phyloP scores from a whole-genome alignment of 805 yeast species.

The Hanseniaspora opuntiae region DNA sequence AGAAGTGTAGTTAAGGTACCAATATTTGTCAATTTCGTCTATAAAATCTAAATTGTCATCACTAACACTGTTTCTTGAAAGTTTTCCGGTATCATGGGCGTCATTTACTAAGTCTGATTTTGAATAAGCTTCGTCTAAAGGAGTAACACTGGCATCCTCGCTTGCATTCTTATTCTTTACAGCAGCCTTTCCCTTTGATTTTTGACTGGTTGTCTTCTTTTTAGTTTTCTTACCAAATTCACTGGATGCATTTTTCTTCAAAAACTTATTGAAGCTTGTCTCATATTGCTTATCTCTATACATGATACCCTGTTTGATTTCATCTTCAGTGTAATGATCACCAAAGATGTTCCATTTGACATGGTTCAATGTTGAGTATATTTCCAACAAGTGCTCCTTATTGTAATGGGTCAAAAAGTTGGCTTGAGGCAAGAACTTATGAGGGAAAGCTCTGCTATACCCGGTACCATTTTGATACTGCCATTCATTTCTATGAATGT shows the following conservation, averaged over 20 bases:
- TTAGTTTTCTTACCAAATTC: not conserved
- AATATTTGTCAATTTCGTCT: slow-evolving; percentile 11
- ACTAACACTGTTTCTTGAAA: slow-evolving; percentile 1
- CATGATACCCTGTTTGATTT: slow-evolving; percentile 11
- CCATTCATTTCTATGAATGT: slow-evolving; percentile 14
- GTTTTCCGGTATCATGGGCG: slow-evolving; percentile 6
- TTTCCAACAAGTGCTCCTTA: slow-evolving; percentile 17
- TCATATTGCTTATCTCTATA: slow-evolving; percentile 10
- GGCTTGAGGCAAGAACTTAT: slow-evolving; percentile 17
- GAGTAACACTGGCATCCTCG: not conserved
- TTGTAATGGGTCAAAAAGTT: slow-evolving; percentile 19
- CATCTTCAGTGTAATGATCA: slow-evolving; percentile 6
- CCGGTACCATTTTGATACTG: not conserved
- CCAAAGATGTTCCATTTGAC: slow-evolving; percentile 15
- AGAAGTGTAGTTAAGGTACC: slow-evolving; percentile 5
- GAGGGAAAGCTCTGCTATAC: slow-evolving; percentile 14
- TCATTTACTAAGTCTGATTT: not conserved
- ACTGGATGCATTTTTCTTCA: slow-evolving; percentile 1
- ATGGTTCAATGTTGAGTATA: slow-evolving; percentile 15
- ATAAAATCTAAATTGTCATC: not conserved
- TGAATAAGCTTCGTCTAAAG: slow-evolving; percentile 13
- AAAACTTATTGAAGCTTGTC: slow-evolving; percentile 2
- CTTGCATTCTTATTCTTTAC: not conserved
- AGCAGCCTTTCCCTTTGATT: not conserved
- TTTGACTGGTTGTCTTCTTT: not conserved